Percentiles rank a stretch among this genome's conserved stretches.
Conservation (phyloP, 1,139 yeast species). For the Candida tropicalis region DNA sequence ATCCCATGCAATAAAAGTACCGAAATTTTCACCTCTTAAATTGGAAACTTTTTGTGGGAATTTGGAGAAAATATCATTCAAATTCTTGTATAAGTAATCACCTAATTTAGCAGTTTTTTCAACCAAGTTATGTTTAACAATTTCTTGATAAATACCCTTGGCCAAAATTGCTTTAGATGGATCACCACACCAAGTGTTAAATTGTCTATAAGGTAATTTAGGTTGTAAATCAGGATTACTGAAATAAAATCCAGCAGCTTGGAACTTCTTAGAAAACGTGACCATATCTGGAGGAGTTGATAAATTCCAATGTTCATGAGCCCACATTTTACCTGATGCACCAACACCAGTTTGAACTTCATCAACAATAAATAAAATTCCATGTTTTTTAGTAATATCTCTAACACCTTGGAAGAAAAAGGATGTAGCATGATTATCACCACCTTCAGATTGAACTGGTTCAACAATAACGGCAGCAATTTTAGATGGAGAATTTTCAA, state of each 20-base stretch:
- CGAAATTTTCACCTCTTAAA: conserved; percentile 68
- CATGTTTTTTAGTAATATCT: conserved; percentile 61
- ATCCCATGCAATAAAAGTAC: conserved; percentile 80
- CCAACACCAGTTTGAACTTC: conserved; percentile 81
- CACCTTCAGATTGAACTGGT: conserved; percentile 79
- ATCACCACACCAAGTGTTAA: conserved; percentile 87
- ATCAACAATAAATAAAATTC: conserved; percentile 64
- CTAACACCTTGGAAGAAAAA: conserved; percentile 66
- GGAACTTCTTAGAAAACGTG: conserved; percentile 77
- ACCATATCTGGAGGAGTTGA: conserved; percentile 71
- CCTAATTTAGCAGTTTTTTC: conserved; percentile 59
- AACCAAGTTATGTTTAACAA: conserved; percentile 53
- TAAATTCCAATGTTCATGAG: conserved; percentile 70
- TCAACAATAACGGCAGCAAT: conserved; percentile 73
- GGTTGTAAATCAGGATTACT: conserved; percentile 64
- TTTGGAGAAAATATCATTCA: conserved; percentile 44
- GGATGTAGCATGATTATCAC: conserved; percentile 68
- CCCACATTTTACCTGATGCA: conserved; percentile 73
- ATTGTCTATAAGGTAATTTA: conserved; percentile 68
- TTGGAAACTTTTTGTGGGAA: conserved; percentile 49
- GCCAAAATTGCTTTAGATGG: conserved; percentile 70
- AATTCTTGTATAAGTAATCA: conserved; percentile 53
- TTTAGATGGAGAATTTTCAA: conserved; percentile 45
- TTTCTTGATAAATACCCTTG: conserved; percentile 63
- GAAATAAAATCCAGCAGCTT: conserved; percentile 78